Evolutionary conservation across 2,329 filamentous ascomycete genomes (phyloP).

Genomic region (Xylaria sp.): DNA sequence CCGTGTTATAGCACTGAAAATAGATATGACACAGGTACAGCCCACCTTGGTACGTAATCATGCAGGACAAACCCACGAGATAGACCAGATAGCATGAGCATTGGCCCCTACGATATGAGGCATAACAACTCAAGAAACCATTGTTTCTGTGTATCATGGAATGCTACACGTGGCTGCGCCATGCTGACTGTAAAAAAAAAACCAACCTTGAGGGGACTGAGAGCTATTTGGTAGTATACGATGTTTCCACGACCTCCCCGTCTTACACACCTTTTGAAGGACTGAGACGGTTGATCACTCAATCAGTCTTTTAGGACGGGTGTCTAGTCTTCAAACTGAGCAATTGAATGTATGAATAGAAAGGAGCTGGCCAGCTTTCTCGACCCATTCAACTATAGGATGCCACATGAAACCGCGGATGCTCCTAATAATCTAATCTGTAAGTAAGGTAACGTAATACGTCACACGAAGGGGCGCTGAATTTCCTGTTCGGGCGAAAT

Average conservation of each 20-base stretch:
- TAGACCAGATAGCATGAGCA: constrained; percentile 14
- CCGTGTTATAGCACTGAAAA: constrained; percentile 27
- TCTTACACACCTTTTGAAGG: constrained; percentile 8
- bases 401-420: constrained; percentile 34
- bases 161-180: constrained; percentile 5
- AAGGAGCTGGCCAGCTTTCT: constrained; percentile 1
- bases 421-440: constrained; percentile 20
- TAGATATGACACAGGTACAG: constrained; percentile 34
- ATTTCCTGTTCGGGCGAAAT: constrained; percentile 21
- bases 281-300: constrained; percentile 11
- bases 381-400: constrained; percentile 11
- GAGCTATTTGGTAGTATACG: constrained; percentile 15
- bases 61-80: constrained; percentile 6
- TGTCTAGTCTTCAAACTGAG: constrained; percentile 2
- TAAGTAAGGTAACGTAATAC: constrained; percentile 5
- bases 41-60: constrained; percentile 13
- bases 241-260: constrained; percentile 12
- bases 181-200: constrained; percentile 29
- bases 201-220: neutral
- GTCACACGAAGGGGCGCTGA: constrained; percentile 28
- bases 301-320: neutral
- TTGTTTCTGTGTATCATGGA: neutral
- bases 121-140: constrained; percentile 1
- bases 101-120: neutral
- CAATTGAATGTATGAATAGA: constrained; percentile 8